Evolutionary conservation across 2,329 filamentous ascomycete species (phyloP).

Genomic region (Dothistroma septosporum): DNA sequence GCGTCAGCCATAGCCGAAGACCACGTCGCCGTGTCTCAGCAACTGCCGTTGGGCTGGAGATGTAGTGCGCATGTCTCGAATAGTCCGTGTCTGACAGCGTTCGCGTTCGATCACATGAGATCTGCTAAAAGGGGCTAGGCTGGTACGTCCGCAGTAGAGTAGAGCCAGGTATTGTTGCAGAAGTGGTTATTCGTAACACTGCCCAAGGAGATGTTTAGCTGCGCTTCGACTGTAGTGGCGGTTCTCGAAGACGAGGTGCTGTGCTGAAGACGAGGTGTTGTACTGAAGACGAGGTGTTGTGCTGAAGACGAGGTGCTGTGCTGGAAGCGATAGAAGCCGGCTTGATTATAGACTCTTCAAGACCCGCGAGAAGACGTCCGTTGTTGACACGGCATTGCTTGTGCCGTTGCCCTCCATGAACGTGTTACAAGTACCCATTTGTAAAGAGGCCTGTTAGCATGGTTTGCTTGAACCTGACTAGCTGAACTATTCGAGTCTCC

Average conservation of each 20-base stretch:
- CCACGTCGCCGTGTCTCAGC: too few relatives aligned
- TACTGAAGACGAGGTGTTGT: slow-evolving; percentile 53
- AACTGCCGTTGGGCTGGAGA: too few relatives aligned
- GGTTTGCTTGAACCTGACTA: slow-evolving; percentile 61
- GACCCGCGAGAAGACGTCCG: slow-evolving; percentile 52
- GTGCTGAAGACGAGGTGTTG: slow-evolving; percentile 55
- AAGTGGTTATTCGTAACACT: slow-evolving; percentile 51
- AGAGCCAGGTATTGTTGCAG: slow-evolving; percentile 42
- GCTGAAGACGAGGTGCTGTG: slow-evolving; percentile 55
- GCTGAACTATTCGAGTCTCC: slow-evolving; percentile 55
- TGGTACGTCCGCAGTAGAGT: slow-evolving; percentile 55
- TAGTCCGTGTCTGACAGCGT: too few relatives aligned
- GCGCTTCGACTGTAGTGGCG: slow-evolving; percentile 52
- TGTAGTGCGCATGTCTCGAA: too few relatives aligned
- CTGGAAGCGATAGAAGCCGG: slow-evolving; percentile 57
- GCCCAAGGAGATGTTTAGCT: slow-evolving; percentile 50
- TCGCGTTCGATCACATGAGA: neutral
- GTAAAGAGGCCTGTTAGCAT: slow-evolving; percentile 61
- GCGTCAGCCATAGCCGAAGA: neutral
- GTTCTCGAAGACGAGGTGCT: slow-evolving; percentile 50
- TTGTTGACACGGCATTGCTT: slow-evolving; percentile 43
- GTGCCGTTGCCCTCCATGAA: slow-evolving; percentile 50
- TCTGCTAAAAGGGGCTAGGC: slow-evolving; percentile 41
- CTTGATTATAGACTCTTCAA: slow-evolving; percentile 57
- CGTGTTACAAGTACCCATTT: slow-evolving; percentile 55